A percentile compares a stretch with the other conserved stretches of the same genome.
Conservation (phyloP, 495 filamentous ascomycete genomes). For the Aspergillus nidulans region DNA sequence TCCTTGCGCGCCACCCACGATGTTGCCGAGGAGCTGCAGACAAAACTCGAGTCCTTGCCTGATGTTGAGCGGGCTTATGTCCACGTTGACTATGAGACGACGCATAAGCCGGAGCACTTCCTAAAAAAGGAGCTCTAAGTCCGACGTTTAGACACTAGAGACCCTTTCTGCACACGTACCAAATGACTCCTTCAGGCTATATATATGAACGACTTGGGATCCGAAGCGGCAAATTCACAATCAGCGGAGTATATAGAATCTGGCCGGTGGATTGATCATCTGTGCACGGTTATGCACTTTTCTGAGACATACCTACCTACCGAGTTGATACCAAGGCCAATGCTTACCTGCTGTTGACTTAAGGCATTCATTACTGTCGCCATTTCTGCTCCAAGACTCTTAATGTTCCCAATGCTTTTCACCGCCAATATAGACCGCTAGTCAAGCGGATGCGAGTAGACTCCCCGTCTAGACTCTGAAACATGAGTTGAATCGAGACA, state of each 20-base stretch:
- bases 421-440: slow-evolving; percentile 5
- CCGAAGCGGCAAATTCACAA: too few species aligned
- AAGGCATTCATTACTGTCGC: too few species aligned
- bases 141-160: background rate
- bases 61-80: slow-evolving; percentile 94
- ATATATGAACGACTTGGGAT: too few species aligned
- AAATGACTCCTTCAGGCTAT: background rate
- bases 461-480: background rate
- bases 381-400: too few species aligned
- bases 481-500: background rate
- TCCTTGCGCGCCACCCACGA: slow-evolving; percentile 81
- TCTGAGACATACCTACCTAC: too few species aligned
- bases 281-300: too few species aligned
- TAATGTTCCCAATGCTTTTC: too few species aligned
- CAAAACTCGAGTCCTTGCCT: slow-evolving; percentile 87
- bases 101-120: slow-evolving; percentile 84
- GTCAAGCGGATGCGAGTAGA: too few species aligned
- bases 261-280: too few species aligned
- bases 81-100: slow-evolving; percentile 95
- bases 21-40: slow-evolving; percentile 89
- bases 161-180: too few species aligned
- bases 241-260: too few species aligned
- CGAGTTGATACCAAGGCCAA: background rate
- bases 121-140: slow-evolving; percentile 46
- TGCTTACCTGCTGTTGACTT: too few species aligned